Evolutionary conservation across 371 early-diverging fungal species (phyloP).

Genomic region (Neoconidiobolus thromboides): DNA sequence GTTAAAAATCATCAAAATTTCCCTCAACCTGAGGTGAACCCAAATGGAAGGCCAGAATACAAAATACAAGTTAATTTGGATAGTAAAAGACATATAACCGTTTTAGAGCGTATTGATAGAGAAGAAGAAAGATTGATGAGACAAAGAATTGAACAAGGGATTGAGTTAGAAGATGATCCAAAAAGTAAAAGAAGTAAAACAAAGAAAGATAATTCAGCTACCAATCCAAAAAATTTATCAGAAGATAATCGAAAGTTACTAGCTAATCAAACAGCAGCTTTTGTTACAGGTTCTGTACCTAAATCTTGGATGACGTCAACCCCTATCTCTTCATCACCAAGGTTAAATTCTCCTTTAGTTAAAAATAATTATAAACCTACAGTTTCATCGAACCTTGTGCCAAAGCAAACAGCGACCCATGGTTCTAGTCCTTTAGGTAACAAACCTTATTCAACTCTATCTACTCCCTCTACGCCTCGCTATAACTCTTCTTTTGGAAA

Average conservation of each 20-base stretch:
- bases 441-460: background rate
- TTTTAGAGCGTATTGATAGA: constrained; percentile 46
- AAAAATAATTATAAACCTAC: background rate
- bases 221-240: constrained; percentile 38
- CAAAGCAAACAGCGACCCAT: background rate
- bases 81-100: constrained; percentile 42
- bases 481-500: background rate
- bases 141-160: background rate
- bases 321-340: constrained; percentile 1
- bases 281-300: constrained; percentile 39
- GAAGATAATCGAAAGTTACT: constrained; percentile 45
- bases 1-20: constrained; percentile 20
- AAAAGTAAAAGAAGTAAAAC: constrained; percentile 18
- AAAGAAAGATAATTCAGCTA: constrained; percentile 33
- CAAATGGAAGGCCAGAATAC: constrained; percentile 30
- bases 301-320: constrained; percentile 45
- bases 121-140: background rate
- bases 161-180: constrained; percentile 1
- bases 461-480: background rate
- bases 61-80: constrained; percentile 39
- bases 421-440: background rate
- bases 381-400: background rate
- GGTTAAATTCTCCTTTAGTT: constrained; percentile 14
- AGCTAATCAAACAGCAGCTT: constrained; percentile 51
- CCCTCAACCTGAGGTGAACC: background rate